phyloP scores from a whole-genome alignment of 2,329 filamentous ascomycete genomes.

The Akanthomyces uredinophilus region DNA sequence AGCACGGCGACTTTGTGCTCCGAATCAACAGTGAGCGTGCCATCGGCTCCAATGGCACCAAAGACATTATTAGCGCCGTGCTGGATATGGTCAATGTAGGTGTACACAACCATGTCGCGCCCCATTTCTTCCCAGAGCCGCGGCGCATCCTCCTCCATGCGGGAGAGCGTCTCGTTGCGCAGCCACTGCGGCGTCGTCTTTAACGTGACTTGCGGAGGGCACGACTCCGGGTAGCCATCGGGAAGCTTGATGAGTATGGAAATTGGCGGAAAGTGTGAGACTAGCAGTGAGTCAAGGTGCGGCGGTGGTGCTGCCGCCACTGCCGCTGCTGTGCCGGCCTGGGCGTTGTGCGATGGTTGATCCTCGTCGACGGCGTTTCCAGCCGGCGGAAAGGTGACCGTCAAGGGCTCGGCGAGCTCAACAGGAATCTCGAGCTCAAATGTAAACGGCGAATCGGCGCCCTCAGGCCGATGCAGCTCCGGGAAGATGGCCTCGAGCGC shows the following conservation, averaged over 20 bases:
- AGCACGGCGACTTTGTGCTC: conserved; percentile 66
- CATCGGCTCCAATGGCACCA: conserved; percentile 45
- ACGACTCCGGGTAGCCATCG: conserved; percentile 49
- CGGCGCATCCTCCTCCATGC: conserved; percentile 45
- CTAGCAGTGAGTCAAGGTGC: conserved; percentile 41
- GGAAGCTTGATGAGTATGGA: conserved; percentile 50
- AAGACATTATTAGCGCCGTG: conserved; percentile 56
- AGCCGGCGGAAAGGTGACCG: conserved; percentile 51
- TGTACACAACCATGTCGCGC: conserved; percentile 53
- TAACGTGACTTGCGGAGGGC: conserved; percentile 46
- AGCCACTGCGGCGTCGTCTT: conserved; percentile 56
- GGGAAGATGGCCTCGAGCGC: conserved; percentile 53
- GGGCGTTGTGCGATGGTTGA: not conserved
- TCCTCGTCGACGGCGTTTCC: conserved; percentile 17
- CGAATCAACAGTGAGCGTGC: conserved; percentile 46
- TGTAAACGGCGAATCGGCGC: conserved; percentile 37
- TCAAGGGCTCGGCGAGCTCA: conserved; percentile 48
- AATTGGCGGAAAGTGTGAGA: conserved; percentile 55
- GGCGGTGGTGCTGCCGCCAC: conserved; percentile 15
- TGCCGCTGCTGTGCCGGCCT: not conserved
- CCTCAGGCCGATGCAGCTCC: conserved; percentile 48
- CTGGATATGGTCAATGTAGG: conserved; percentile 59
- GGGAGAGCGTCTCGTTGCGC: conserved; percentile 39
- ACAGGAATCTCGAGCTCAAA: conserved; percentile 56
- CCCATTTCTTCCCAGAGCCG: conserved; percentile 60